Base-by-base conservation (phyloP, 139 green algal species). In the Closterium sp. region DNA sequence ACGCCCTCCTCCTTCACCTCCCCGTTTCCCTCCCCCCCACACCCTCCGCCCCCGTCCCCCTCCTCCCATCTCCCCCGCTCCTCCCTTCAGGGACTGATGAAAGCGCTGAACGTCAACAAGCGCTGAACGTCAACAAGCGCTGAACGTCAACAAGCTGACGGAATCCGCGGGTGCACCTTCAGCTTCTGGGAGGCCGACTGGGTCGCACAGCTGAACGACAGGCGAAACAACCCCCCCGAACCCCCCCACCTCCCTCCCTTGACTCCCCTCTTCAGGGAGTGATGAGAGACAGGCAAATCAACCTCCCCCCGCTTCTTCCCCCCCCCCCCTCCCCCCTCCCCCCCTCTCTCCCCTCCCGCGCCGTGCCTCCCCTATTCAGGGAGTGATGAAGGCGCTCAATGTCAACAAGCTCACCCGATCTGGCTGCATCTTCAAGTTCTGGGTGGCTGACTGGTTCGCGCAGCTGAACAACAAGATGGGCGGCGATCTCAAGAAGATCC, bases 61-160 rank as follows among this genome's bases (percentile, higher is more conserved):
- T n/a, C 36, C 6, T 55, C 36, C 36, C n/a, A n/a, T 83, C 16
- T 12, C 69, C 28, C 25, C 69, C 69, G 5, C 69, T 30, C 28
- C 69, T 84, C 25, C 28, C 69, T 7, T 87, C 95, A 98, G 95
- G 98, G 98, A 85, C 97, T 99, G 33, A 96, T 99, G 95, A 99
- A 99, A 95, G 97, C 96, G 32, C 95, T 99, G 43, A 99, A 99
- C 91, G n/a, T n/a, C n/a, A n/a, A n/a, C n/a, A n/a, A n/a, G n/a
- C n/a, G n/a, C n/a, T n/a, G n/a, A n/a, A n/a, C n/a, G n/a, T n/a
- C n/a, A n/a, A n/a, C n/a, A n/a, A n/a, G n/a, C n/a, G n/a, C n/a
- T n/a, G n/a, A n/a, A n/a, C n/a, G 98, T 99, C 21, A 99, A 99
- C 95, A 98, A 99, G 95, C 96, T 99, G 0, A 99, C 98, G 19